Evolutionary conservation across 768 basidiomycete species (phyloP).

Genomic region (Hygrophorus russula): DNA sequence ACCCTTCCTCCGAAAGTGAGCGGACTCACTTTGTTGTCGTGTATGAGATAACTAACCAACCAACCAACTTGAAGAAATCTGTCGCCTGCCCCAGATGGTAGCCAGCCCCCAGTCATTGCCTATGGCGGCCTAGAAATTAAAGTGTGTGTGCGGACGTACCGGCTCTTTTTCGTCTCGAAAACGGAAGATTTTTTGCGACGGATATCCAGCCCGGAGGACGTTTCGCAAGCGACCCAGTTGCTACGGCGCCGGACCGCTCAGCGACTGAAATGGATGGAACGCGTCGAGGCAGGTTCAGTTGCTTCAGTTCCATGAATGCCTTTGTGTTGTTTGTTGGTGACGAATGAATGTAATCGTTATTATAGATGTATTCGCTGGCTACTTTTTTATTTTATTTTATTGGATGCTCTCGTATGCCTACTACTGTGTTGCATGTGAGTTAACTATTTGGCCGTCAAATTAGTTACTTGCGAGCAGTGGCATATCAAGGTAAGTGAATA

Average conservation of each 20-base stretch:
- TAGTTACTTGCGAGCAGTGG: too few relatives aligned
- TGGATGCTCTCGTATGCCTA: too few relatives aligned
- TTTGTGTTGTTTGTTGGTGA: too few relatives aligned
- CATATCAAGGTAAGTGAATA: too few relatives aligned
- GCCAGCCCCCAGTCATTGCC: constrained; percentile 33
- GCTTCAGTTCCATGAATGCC: background rate
- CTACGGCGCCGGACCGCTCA: background rate
- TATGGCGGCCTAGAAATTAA: constrained; percentile 67
- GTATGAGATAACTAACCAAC: background rate
- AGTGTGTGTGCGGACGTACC: constrained; percentile 75
- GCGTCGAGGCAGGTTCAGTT: background rate
- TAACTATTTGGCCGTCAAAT: too few relatives aligned
- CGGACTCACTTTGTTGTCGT: constrained; percentile 4
- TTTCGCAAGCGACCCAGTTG: background rate
- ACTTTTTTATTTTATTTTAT: too few relatives aligned
- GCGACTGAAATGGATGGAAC: constrained; percentile 5
- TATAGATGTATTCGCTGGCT: too few relatives aligned
- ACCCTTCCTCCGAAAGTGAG: constrained; percentile 62
- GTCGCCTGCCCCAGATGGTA: constrained; percentile 21
- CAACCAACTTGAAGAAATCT: constrained; percentile 24
- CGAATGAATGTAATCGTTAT: too few relatives aligned
- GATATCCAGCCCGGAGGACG: background rate
- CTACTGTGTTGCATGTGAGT: too few relatives aligned
- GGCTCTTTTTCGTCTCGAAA: constrained; percentile 65
- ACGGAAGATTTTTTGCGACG: constrained; percentile 49